Conservation (phyloP, 768 basidiomycete species). For the Collybia mongolica region DNA sequence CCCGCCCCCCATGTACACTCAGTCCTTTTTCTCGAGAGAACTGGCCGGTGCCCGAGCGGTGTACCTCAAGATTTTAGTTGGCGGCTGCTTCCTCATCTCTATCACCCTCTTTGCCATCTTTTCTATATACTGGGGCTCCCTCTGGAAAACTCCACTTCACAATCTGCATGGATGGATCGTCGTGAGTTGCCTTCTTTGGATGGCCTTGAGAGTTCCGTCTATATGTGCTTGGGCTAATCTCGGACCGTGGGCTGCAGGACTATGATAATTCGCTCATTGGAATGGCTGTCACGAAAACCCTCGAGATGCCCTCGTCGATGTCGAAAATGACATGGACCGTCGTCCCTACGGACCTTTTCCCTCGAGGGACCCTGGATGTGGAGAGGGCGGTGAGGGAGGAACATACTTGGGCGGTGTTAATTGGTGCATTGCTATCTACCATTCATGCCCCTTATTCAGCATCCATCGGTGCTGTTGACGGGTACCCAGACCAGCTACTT, state of each 20-base stretch:
- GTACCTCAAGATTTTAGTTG: constrained; percentile 13
- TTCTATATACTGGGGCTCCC: constrained; percentile 21
- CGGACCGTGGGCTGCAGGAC: constrained; percentile 34
- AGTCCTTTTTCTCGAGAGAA: constrained; percentile 6
- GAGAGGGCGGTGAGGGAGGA: constrained; percentile 44
- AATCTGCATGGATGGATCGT: constrained; percentile 20
- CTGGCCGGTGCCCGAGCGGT: constrained; percentile 8
- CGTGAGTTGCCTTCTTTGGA: constrained; percentile 7
- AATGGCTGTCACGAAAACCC: constrained; percentile 32
- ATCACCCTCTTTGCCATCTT: constrained; percentile 17
- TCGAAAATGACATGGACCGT: constrained; percentile 40
- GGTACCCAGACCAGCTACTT: too few relatives aligned
- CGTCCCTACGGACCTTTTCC: constrained; percentile 37
- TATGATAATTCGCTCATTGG: constrained; percentile 55
- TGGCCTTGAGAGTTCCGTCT: background rate
- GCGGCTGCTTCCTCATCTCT: constrained; percentile 12
- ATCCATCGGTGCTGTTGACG: too few relatives aligned
- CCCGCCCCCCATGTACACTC: too few relatives aligned
- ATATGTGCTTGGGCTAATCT: background rate
- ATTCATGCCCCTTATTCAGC: background rate
- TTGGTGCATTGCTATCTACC: constrained; percentile 21
- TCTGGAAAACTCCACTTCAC: constrained; percentile 19
- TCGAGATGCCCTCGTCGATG: constrained; percentile 24
- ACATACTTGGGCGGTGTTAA: constrained; percentile 51
- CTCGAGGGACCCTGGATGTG: constrained; percentile 39